Conservation (phyloP, 805 yeast genomes). For the Kuraishia borneana region DNA sequence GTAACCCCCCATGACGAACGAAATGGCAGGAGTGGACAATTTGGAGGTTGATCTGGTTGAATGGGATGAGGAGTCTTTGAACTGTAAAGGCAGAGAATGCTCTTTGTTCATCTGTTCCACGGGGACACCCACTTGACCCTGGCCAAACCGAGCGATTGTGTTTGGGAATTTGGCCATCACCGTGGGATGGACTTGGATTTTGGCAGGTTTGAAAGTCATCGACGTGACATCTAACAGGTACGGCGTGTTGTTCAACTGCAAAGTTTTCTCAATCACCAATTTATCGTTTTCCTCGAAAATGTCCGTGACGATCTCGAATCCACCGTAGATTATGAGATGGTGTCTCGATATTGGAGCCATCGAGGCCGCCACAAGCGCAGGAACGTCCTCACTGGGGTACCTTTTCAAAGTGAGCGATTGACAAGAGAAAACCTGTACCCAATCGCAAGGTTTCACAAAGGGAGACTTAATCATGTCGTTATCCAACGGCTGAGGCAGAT, state of each 20-base stretch:
- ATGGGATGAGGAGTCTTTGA: slow-evolving; percentile 13
- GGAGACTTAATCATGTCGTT: slow-evolving; percentile 30
- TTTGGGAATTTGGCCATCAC: slow-evolving; percentile 12
- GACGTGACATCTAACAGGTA: slow-evolving; percentile 48
- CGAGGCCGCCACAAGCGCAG: slow-evolving; percentile 36
- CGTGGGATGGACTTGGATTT: slow-evolving; percentile 19
- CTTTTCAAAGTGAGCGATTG: slow-evolving; percentile 19
- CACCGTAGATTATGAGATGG: slow-evolving; percentile 60
- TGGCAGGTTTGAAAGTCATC: slow-evolving; percentile 35
- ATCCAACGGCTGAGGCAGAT: slow-evolving; percentile 35
- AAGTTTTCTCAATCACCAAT: slow-evolving; percentile 20
- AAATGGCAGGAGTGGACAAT: slow-evolving; percentile 18
- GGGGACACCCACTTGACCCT: slow-evolving; percentile 11
- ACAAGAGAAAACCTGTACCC: slow-evolving; percentile 24
- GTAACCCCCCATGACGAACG: slow-evolving; percentile 40
- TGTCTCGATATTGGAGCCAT: slow-evolving; percentile 40
- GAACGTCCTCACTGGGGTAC: slow-evolving; percentile 29
- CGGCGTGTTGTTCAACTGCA: slow-evolving; percentile 39
- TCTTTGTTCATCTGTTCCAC: slow-evolving; percentile 18
- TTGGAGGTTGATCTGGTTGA: neutral
- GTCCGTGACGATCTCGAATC: slow-evolving; percentile 35
- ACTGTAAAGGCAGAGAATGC: slow-evolving; percentile 6
- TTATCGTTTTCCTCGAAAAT: slow-evolving; percentile 13
- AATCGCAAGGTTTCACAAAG: slow-evolving; percentile 24
- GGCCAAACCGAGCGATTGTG: slow-evolving; percentile 22